Percentiles rank a stretch among this genome's conserved stretches.
Conservation (phyloP, 768 basidiomycete genomes). For the Trametes cubensis region DNA sequence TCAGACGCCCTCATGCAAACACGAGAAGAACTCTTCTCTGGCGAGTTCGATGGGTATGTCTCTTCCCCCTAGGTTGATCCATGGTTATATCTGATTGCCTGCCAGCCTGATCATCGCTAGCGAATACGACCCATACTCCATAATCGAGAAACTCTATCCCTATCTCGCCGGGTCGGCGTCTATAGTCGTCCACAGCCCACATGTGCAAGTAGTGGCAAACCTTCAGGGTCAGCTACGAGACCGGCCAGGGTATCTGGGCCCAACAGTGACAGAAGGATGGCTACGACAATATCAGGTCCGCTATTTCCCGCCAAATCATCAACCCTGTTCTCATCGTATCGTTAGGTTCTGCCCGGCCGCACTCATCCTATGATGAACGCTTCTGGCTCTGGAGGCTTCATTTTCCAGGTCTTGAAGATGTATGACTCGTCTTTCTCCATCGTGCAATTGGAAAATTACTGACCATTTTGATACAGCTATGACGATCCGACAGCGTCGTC, state of each 20-base stretch:
- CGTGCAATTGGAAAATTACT: not conserved
- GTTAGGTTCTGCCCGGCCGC: constrained; percentile 84
- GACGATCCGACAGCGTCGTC: constrained; percentile 67
- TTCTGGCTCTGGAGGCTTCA: constrained; percentile 85
- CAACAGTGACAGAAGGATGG: constrained; percentile 85
- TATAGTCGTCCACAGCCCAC: constrained; percentile 85
- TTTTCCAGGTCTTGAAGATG: constrained; percentile 88
- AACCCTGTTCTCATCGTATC: not conserved
- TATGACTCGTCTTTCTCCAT: constrained; percentile 39
- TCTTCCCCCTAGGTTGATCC: not conserved
- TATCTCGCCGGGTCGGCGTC: constrained; percentile 86
- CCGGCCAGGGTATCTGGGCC: constrained; percentile 69
- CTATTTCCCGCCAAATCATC: not conserved
- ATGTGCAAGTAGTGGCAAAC: constrained; percentile 80
- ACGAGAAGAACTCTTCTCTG: constrained; percentile 80
- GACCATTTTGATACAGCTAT: constrained; percentile 44
- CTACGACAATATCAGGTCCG: constrained; percentile 83
- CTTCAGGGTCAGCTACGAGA: constrained; percentile 72
- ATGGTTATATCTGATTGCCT: constrained; percentile 6
- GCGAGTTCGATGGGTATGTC: constrained; percentile 86
- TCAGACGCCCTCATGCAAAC: constrained; percentile 60
- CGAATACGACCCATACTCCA: constrained; percentile 82
- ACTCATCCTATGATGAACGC: constrained; percentile 95
- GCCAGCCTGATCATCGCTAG: constrained; percentile 76
- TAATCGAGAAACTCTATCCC: constrained; percentile 71